Base-by-base conservation (phyloP, 345 rosid species). In the Noccaea bulbosa region DNA sequence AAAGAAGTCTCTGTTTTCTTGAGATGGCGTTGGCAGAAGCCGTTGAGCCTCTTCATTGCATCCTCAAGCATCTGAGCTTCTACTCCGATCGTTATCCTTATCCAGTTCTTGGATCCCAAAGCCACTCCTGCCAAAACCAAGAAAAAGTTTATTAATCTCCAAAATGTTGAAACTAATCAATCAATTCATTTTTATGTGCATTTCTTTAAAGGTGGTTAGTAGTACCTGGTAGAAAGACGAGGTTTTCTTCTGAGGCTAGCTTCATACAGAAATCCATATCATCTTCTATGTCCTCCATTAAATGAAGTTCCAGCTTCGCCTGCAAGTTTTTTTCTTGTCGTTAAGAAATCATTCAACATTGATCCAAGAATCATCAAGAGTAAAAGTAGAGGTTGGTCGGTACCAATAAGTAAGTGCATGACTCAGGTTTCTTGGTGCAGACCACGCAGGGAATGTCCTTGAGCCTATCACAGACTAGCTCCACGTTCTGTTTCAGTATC, bases 361-460 rank as follows among this genome's bases (percentile, higher is more conserved):
- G 12, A 49, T 35, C 62, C 62, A 43, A 14, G 34, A 67, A 58
- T 17, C n/a, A 54, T 16, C 12, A 45, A 22, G 32, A 62, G 14
- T 53, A 35, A 12, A 9, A 30, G 35, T 22, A 30, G 34, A 40
- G 27, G 2, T 41, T 44, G 0, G 24, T 24, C 4, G 50, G 3
- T 80, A 88, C 98, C 96, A 92, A 72, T 49, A 83, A 77, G 64
- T 77, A 87, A 84, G 87, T 88, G 67, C 88, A 85, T 33, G 87
- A 87, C 57, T 82, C 74, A 4, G 86, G 85, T 64, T 80, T 83
- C 10, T 56, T 48, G 1, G 83, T 83, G 69, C 83, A 84, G 52
- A 81, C 65, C 22, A 81, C 33, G 49, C 84, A 81, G 5, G 87
- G 86, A 58, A 85, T 85, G 63, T 80, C 86, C 33, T 72, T 61